Base-by-base conservation (phyloP, 768 basidiomycete species). In the Leccinum arenicola region DNA sequence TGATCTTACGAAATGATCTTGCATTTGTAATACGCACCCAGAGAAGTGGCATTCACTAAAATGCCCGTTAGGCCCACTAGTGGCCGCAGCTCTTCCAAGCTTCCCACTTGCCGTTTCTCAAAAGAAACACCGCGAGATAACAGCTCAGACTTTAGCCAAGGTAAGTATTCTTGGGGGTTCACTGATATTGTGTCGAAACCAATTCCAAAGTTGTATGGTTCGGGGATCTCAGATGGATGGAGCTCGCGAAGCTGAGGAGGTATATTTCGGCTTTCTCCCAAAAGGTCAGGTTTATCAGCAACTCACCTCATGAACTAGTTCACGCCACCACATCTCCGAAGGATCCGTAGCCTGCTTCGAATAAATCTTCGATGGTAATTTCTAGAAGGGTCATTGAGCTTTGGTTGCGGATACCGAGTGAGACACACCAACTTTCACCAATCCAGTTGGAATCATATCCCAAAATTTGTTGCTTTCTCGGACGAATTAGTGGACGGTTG, bases 1-100 rank as follows among this genome's bases (percentile, higher is more conserved):
- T 57, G 17, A 65, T 19, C 12, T 55, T 19, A 4, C 3, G 31
- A 23, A 17, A 48, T 50, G 15, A 52, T 31, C 27, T 15, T 8
- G 10, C 19, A n/a, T 59, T 17, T 11, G 52, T 47, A n/a, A 21
- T 47, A 51, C 76, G 58, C 49, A 79, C 84, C 85, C 8, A 87
- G 75, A 10, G 80, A 79, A 0, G 81, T 77, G 6, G 84, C 84
- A 55, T 87, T 87, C 57, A 87, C 71, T 14, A 87, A 73, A n/a
- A 81, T 64, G 36, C 76, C 74, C 15, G 68, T 62, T 4, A 68
- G 55, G 1, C 76, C 75, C 0, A 76, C 73, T 1, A 78, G 47
- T n/a, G 72, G 68, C 40, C 77, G 75, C 9, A 79, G 77, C 52
- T 84, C 80, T 56, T 77, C 79, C 55, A 86, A 61, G 50, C 77